Evolutionary conservation across 768 basidiomycete species (phyloP), one percentile per base, ranked within the genome.

Genomic region (Suillus placidus): DNA sequence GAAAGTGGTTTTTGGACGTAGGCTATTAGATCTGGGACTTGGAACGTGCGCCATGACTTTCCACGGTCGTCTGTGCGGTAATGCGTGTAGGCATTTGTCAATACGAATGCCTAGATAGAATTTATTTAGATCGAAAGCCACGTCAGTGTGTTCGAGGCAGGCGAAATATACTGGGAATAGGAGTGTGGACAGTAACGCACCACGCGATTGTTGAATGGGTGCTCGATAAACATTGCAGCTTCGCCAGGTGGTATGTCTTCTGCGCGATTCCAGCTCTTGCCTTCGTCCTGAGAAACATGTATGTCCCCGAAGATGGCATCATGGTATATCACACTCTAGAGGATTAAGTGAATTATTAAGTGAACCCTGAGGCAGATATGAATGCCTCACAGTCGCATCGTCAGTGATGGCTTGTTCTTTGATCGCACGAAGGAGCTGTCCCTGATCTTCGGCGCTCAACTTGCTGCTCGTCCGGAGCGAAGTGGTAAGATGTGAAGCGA

Each of bases 61-160:
- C 97, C 96, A 66, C 91, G 86, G 77, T 99, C 91, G 43, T 88
- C 85, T 3, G 97, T 95, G 38, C 91, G 88, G 78, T 93, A 99
- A 76, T 99, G 96, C 30, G 74, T 92, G 13, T 66, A 87, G n/a
- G 81, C 81, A 34, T 84, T 81, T 4, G 94, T 92, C 65, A 99
- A 80, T 42, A 92, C 88, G 75, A 97, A 98, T 0, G 93, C 96
- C 95, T 97, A 70, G 7, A 60, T 62, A 57, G 26, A 57, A 45
- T 20, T 42, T 1, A 37, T 34, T 63, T 16, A 58, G 55, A 56
- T 56, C 58, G 26, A 60, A 42, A 34, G 34, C 7, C 47, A 54
- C 42, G 34, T n/a, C 13, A 26, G 43, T 26, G 16, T 26, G 43
- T 47, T 6, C 14, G 47, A 18, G 47, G 49, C 49, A 4, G 23